Base-by-base conservation (phyloP, 495 filamentous ascomycete genomes). In the Oidiodendron maius region DNA sequence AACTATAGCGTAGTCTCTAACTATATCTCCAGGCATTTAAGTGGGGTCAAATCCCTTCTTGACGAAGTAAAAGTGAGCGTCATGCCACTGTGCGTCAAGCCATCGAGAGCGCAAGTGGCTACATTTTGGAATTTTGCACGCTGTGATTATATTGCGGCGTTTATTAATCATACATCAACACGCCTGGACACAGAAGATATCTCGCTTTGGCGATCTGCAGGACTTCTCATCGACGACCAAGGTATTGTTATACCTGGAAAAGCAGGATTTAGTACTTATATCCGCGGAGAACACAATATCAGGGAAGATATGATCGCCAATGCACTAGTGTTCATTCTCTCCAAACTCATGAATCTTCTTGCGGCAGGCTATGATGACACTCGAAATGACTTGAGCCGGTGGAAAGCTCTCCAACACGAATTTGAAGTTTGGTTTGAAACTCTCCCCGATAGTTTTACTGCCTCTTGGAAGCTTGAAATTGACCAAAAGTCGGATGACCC, bases 111-210 rank as follows among this genome's bases (percentile, higher is more conserved):
- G 3, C 67, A 76, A 9, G 70, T 59, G 52, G 78, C 77, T 3
- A 77, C 72, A 1, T 81, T 81, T 56, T 81, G 78, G 78, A 80
- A 80, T 51, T 78, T 80, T 56, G 78, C 77, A 9, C 64, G 77
- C 36, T 77, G 81, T 53, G 78, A 81, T 53, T 78, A 79, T 61
- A 62, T 82, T 10, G 71, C 75, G 57, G 76, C 77, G 24, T 78
- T 72, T 78, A 63, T 81, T 50, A 79, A 80, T 46, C 71, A 77
- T 48, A 69, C 67, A 45, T 69, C 74, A n/a, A 81, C 77, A 13
- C 67, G 78, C 26, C 64, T 81, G 11, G 77, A 80, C 46, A 78
- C 78, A 0, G 75, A 78, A 30, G 77, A 83, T 48, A 51, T 80
- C n/a, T 48, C 64, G 0, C 59, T 82, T 21, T 81, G 78, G 78